A percentile compares a stretch with the other conserved stretches of the same genome.
Conservation (phyloP, 208 protist species). For the Angomonas deanei region DNA sequence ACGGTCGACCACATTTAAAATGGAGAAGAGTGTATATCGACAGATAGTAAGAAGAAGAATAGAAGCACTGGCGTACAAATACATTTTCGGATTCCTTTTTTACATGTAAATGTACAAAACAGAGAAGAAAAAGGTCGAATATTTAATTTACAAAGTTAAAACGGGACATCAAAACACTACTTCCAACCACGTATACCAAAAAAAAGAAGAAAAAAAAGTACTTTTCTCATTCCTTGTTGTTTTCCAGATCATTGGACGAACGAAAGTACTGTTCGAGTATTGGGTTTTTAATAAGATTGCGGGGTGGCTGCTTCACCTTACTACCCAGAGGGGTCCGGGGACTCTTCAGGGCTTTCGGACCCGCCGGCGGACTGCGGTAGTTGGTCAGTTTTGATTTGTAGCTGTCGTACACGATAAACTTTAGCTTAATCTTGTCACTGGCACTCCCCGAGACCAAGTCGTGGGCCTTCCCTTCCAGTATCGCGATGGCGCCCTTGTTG, state of each 20-base stretch:
- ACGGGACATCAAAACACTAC: too few species aligned
- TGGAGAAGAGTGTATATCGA: too few species aligned
- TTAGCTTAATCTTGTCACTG: conserved; percentile 41
- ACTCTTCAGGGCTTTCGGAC: not conserved
- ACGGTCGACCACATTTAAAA: too few species aligned
- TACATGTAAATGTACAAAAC: too few species aligned
- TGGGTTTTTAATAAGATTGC: conserved; percentile 44
- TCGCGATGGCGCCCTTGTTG: conserved; percentile 69
- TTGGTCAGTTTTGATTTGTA: conserved; percentile 6
- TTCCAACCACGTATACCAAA: too few species aligned
- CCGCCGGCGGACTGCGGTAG: not conserved
- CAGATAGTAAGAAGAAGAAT: conserved; percentile 17
- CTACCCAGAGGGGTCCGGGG: not conserved
- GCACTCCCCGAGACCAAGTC: conserved; percentile 11
- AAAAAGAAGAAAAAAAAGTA: not conserved
- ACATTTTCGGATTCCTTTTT: too few species aligned
- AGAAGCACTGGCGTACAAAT: conserved; percentile 15
- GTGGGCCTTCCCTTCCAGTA: conserved; percentile 44
- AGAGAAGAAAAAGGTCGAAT: too few species aligned
- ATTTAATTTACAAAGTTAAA: too few species aligned
- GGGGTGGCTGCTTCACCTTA: conserved; percentile 12
- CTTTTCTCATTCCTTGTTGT: conserved; percentile 13
- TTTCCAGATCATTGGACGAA: not conserved
- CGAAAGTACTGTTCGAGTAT: conserved; percentile 51
- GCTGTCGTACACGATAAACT: conserved; percentile 59